These are phyloP conservation scores for Breynia disticha DNA, from an alignment of 441 rosid genomes.

Conservation along the genomic window DNA sequence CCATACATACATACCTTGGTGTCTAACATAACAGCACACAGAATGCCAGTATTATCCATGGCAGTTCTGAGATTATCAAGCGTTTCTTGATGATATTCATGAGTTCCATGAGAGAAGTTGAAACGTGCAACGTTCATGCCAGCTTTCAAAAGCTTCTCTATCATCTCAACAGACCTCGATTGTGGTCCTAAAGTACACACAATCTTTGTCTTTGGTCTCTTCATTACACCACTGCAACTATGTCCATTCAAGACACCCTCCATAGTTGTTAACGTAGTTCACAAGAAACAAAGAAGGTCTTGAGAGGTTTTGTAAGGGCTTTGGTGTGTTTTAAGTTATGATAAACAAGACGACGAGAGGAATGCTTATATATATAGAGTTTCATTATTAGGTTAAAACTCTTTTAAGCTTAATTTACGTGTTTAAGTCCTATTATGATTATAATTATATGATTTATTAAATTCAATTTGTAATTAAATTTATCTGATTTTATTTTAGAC, in stretches of 20 bases:
- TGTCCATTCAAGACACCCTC: conserved; percentile 18
- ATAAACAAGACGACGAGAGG: no score
- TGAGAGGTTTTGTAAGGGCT: neutral
- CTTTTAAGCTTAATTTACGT: no score
- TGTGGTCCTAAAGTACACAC: conserved; percentile 93
- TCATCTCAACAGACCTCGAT: conserved; percentile 65
- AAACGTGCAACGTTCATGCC: conserved; percentile 98
- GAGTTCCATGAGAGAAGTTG: conserved; percentile 94
- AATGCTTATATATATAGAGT: no score
- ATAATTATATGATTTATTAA: no score
- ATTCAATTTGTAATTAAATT: no score
- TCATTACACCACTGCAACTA: conserved; percentile 12
- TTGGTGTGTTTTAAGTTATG: no score
- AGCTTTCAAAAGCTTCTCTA: conserved; percentile 68
- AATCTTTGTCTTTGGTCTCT: conserved; percentile 78
- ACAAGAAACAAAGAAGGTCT: no score
- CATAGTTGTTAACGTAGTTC: neutral
- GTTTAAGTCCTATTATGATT: no score
- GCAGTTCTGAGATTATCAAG: conserved; percentile 73
- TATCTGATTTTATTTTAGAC: no score
- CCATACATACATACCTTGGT: conserved; percentile 42
- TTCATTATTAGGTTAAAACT: no score
- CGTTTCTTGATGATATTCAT: conserved; percentile 81
- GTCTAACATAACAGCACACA: conserved; percentile 94
- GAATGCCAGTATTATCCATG: conserved; percentile 78